Base-by-base conservation (phyloP, 2,329 filamentous ascomycete species). In the Saccharata proteae region DNA sequence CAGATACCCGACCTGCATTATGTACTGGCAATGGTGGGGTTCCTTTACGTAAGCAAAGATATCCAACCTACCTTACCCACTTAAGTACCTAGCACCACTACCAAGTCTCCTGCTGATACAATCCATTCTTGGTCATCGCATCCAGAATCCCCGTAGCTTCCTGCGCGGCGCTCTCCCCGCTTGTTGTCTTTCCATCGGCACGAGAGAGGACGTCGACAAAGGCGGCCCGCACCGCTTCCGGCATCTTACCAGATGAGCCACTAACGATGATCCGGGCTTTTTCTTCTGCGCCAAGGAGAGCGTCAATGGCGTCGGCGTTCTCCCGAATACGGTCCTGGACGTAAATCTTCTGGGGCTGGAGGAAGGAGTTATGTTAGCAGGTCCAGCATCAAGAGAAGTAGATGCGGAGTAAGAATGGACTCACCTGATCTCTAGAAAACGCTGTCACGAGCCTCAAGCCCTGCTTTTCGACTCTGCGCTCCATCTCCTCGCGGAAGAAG, bases 91-190 rank as follows among this genome's bases (percentile, higher is more conserved):
- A n/a, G n/a, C n/a, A n/a, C n/a, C n/a, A n/a, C 39, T 53, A 80
- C 77, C 77, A 81, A 5, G 77, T 81, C 55, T 81, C 77, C 47
- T 80, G 75, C 44, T 71, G 71, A 50, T 76, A 80, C 35, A 71
- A 55, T 8, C 72, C 74, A 14, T 49, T 56, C 48, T 68, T 77
- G 54, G 80, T 75, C 66, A 80, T 66, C 4, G 40, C 46, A 15
- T 58, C 55, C 8, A 80, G 40, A 46, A 68, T 69, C 15, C 47
- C 55, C 44, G 77, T 73, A 1, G 74, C 74, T 7, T 61, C 60
- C 16, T 65, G 57, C 28, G n/a, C n/a, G n/a, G n/a, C n/a, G n/a
- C n/a, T n/a, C n/a, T n/a, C n/a, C n/a, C n/a, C n/a, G n/a, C n/a
- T n/a, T n/a, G n/a, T n/a, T n/a, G n/a, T n/a, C 62, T 47, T 20